Evolutionary conservation across 768 basidiomycete species (phyloP), one percentile per base, ranked within the genome.

Genomic region (Pleurotus citrinopileatus): DNA sequence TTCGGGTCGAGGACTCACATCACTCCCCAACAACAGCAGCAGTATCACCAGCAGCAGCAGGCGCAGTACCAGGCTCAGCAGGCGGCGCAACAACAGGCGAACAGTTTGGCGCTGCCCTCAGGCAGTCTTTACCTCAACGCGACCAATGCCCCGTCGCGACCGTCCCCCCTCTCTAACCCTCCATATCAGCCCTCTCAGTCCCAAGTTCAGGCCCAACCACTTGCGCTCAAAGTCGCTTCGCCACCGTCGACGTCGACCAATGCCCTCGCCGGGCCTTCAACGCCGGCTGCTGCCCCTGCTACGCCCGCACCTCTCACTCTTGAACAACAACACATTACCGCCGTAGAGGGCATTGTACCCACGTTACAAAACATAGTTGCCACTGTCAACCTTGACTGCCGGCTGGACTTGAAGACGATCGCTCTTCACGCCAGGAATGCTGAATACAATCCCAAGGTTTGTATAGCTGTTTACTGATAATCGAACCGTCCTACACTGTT

Each of bases 361-460:
- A 98, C 94, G 2, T 80, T 99, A 48, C 96, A 99, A 82, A 99
- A 98, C 74, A 98, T 98, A 57, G 97, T 99, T 60, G 96, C 97
- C 4, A 99, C 97, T 4, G 96, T 98, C 70, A 98, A 98, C 65
- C 82, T 99, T 23, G 96, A 97, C 70, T 98, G 95, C 60, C 84
- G 95, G 36, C 79, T 99, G 45, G 97, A 98, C 70, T 76, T 99
- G 52, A 99, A 99, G 82, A 98, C 97, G 51, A 99, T 98, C 56
- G 96, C 97, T 8, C 74, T 98, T 55, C 96, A 99, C 62, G 97
- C 97, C 2, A 82, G 97, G 56, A 99, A 99, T 69, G 97, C 97
- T 27, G 97, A 99, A 75, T 99, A 99, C 71, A 98, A 98, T 68
- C 97, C 97, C 47, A 98, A 99, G 94, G 97, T 98, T 83, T 73